Base-by-base conservation (phyloP, 441 rosid species). In the Gossypium aridum region DNA sequence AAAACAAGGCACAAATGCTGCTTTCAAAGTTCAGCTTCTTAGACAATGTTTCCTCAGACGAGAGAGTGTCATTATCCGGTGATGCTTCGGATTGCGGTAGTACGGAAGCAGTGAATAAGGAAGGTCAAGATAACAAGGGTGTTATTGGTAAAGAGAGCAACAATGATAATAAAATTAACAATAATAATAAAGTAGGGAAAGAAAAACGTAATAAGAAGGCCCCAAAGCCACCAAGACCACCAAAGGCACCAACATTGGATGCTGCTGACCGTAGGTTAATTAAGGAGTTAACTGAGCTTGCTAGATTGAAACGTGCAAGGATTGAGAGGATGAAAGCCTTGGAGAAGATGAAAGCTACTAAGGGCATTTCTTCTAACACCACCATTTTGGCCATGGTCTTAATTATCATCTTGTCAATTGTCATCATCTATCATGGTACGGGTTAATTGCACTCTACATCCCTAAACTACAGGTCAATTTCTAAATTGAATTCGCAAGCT, bases 141-240 rank as follows among this genome's bases (percentile, higher is more conserved):
- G 76, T 20, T 43, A 7, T 34, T 34, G 39, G 39, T 34, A 34
- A 34, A 34, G 19, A 53, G 20, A 53, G 16, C 56, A 14, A 3
- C 56, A 63, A 67, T 17, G 85, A 72, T 74, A 85, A 79, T 31
- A 31, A 31, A 31, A 31, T 31, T 31, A 14, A 3, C 56, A 63
- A 67, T 17, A 84, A 72, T 77, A 85, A 79, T 84, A 80, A 79
- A 76, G 81, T 63, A 2, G 80, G 72, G 28, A 89, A 90, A 82
- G 92, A 85, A 80, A 88, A 90, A 68, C 88, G 91, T 81, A 80
- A 83, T 64, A 89, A 88, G 73, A 89, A 88, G 74, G 64, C 93
- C 12, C 80, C 91, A 3, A 90, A 81, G 73, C 99, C 99, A 74
- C 99, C 99, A 1, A 83, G 96, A 13, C 97, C 98, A 51, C 99